Base-by-base conservation (phyloP, 2,329 filamentous ascomycete genomes). In the Ceratocystiopsis brevicomis region DNA sequence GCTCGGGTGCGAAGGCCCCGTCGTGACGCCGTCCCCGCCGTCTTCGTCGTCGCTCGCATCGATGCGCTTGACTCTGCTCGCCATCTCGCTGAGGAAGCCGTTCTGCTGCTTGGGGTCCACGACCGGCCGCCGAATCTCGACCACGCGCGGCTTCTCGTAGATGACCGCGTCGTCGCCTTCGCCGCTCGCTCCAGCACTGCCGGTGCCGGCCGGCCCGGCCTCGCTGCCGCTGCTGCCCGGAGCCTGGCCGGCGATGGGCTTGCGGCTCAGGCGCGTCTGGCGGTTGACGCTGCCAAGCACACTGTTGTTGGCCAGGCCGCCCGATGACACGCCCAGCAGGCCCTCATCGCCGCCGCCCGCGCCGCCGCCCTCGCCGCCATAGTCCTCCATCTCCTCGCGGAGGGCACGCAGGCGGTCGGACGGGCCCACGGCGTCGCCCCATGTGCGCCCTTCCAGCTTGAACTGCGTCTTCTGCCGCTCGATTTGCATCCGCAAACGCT, bases 391-490 rank as follows among this genome's bases (percentile, higher is more conserved):
- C 61, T 87, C 79, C 61, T 96, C 88, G 46, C 90, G 80, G 41
- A 96, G 68, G 50, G 92, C 88, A 50, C 90, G 80, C 46, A 98
- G 68, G 53, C 87, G 79, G 62, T 98, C 90, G 38, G 86, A 95
- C 13, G 90, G 88, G 34, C 84, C 84, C 50, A 81, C 71, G 42
- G 72, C 66, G 49, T 92, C 82, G 48, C 79, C 79, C 81, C 88
- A 94, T 10, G 85, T 78, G 58, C 84, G 84, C 51, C 90, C 90
- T 61, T 96, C 90, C 32, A 98, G 74, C 61, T 95, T 95, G 62
- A 85, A 94, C 57, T 96, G 87, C 1, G 90, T 96, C 71, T 96
- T 96, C 50, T 94, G 88, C 50, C 90, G 72, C 64, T 96, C 88
- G 37, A 98, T 75, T 61, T 96, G 90, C 68, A 84, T 92, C 60